Evolutionary conservation across 345 rosid genomes (phyloP), one percentile per base, ranked within the genome.

Genomic region (Gossypium bickii): DNA sequence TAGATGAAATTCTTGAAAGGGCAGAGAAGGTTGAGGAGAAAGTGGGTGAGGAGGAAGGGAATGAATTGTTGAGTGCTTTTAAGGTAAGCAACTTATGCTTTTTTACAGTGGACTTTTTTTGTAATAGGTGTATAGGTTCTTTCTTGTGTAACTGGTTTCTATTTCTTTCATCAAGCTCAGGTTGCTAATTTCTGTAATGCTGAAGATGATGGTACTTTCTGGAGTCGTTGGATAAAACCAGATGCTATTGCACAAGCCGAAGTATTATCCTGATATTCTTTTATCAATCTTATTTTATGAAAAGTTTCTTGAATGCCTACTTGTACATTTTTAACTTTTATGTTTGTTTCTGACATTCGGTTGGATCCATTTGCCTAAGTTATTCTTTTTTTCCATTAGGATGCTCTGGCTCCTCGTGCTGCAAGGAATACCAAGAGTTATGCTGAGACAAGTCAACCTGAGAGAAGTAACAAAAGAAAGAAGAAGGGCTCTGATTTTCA

Each of bases 181-280:
- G 99, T 96, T 71, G 98, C 98, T 65, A 96, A 90, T 82, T 90
- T 96, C 82, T 79, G 95, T 80, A 83, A 85, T 75, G 90, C 91
- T 24, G 98, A 67, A 47, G 71, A 67, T 67, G 98, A 96, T 85
- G 91, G 97, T 74, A 92, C 90, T 77, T 96, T 96, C 68, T 96
- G 99, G 99, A 96, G 99, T 86, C 97, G 98, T 22, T 96, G 98
- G 99, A 96, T 96, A 85, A 93, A 93, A 85, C 98, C 99, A 57
- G 99, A 96, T 11, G 92, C 97, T 27, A 78, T 96, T 20, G 84
- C 87, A 56, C 88, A 83, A 43, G 99, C 99, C 24, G 97, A 96
- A 78, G 99, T 93, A 92, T 78, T 18, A 55, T 44, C 27, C 68
- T 73, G 9, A 17, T 58, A 51, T 51, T 77, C 72, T 9, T 18